A percentile compares a stretch with the other conserved stretches of the same genome.
These are phyloP conservation scores for Pluteus cervinus DNA, from an alignment of 768 basidiomycete genomes.

Conservation along the genomic window DNA sequence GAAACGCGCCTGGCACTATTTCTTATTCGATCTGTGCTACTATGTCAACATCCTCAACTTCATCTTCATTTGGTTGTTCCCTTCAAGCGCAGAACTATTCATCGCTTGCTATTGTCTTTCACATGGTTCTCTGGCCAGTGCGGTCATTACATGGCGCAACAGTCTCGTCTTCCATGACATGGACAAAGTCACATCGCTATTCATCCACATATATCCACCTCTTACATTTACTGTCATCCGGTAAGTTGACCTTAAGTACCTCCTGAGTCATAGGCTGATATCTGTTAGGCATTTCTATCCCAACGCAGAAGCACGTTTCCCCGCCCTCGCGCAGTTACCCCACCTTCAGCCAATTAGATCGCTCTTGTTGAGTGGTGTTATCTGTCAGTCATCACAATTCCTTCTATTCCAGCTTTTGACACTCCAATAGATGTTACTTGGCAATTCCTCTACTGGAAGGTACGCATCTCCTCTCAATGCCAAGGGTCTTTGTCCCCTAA, in stretches of 20 bases:
- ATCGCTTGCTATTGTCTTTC: conserved; percentile 91
- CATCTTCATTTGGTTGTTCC: conserved; percentile 87
- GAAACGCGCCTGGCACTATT: conserved; percentile 91
- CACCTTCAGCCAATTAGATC: conserved; percentile 66
- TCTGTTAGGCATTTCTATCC: conserved; percentile 82
- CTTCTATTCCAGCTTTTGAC: conserved; percentile 8
- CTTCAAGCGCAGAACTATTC: conserved; percentile 71
- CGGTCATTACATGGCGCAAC: conserved; percentile 98
- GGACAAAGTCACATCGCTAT: conserved; percentile 94
- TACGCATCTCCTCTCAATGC: conserved; percentile 15
- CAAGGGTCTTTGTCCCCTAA: conserved; percentile 6
- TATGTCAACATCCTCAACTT: conserved; percentile 90
- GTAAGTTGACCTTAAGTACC: conserved; percentile 34
- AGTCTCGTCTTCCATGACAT: conserved; percentile 96
- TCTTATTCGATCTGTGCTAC: conserved; percentile 90
- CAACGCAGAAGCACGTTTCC: conserved; percentile 73
- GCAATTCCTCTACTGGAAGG: conserved; percentile 95
- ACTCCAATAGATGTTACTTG: conserved; percentile 70
- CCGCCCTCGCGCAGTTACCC: conserved; percentile 69
- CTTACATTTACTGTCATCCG: conserved; percentile 88
- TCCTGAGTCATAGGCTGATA: not conserved
- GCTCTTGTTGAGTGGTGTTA: conserved; percentile 71
- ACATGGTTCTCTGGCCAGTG: conserved; percentile 85
- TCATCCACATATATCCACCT: conserved; percentile 92
- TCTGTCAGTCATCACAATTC: conserved; percentile 53